A percentile compares a stretch with the other conserved stretches of the same genome.
Evolutionary conservation across 2,329 filamentous ascomycete species (phyloP).

Genomic region (Colletotrichum liaoningense): DNA sequence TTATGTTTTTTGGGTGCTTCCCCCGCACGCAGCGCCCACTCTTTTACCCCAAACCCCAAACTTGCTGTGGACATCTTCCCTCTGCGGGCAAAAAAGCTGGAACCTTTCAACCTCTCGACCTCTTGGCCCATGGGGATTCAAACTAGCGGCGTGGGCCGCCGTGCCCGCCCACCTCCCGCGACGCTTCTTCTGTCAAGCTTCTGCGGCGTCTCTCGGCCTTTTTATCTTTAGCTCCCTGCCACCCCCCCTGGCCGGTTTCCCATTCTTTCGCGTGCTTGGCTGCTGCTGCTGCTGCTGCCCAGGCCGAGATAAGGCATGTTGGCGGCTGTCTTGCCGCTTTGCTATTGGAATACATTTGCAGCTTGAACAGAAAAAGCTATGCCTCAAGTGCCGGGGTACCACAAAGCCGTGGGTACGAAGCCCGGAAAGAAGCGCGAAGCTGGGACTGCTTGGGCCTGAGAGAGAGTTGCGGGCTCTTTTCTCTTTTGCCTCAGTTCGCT

Average conservation of each 20-base stretch:
- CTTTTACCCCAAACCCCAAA: background rate
- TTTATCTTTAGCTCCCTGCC: background rate
- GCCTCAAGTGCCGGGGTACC: background rate
- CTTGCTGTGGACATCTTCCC: background rate
- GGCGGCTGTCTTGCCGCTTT: background rate
- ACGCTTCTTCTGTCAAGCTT: background rate
- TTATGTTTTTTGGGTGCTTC: background rate
- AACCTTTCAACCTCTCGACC: background rate
- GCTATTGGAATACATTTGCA: background rate
- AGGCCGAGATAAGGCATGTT: background rate
- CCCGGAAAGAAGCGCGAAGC: background rate
- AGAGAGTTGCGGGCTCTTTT: too few species aligned
- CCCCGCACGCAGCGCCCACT: background rate
- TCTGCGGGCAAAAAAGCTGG: background rate
- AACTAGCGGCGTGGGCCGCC: background rate
- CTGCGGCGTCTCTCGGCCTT: background rate
- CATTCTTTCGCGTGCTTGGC: background rate
- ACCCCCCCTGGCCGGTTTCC: too few species aligned
- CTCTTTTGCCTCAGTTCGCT: too few species aligned
- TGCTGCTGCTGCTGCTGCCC: background rate
- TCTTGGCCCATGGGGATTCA: background rate
- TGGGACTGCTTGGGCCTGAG: background rate
- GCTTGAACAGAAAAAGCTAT: background rate
- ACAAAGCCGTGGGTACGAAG: background rate
- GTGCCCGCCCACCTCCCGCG: background rate